These are phyloP conservation scores for Ceratocystis papillata DNA, from an alignment of 2,329 filamentous ascomycete species.

Conservation along the genomic window DNA sequence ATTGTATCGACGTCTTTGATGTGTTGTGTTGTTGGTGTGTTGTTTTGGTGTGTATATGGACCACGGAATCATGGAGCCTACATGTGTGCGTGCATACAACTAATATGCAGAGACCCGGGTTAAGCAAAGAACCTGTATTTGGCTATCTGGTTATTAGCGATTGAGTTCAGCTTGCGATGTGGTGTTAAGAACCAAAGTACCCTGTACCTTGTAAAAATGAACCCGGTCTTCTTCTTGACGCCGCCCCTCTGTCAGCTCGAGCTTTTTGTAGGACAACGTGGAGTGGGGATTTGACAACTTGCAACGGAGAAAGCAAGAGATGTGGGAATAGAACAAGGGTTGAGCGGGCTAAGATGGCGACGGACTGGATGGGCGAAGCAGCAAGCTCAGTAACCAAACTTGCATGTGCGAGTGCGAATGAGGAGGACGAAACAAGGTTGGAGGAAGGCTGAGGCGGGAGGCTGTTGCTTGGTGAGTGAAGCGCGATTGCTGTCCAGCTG, in stretches of 20 bases:
- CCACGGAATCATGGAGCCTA: not conserved
- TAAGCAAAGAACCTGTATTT: not conserved
- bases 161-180: not conserved
- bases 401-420: too few relatives aligned
- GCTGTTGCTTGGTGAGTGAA: not conserved
- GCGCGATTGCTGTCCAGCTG: not conserved
- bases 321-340: not conserved
- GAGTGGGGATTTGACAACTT: constrained; percentile 6
- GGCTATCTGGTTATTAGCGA: not conserved
- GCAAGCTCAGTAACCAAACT: too few relatives aligned
- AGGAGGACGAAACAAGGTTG: not conserved
- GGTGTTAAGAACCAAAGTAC: not conserved
- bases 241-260: not conserved
- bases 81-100: not conserved
- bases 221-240: not conserved
- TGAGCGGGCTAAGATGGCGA: not conserved
- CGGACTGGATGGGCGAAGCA: too few relatives aligned
- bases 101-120: not conserved
- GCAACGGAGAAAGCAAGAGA: not conserved
- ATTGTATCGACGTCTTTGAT: not conserved
- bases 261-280: not conserved
- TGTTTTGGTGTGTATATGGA: not conserved
- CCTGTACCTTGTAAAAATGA: constrained; percentile 1
- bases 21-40: not conserved
- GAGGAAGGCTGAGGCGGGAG: not conserved